Evolutionary conservation across 2,329 filamentous ascomycete genomes (phyloP), one percentile per base, ranked within the genome.

Genomic region (Neofusicoccum sp.): DNA sequence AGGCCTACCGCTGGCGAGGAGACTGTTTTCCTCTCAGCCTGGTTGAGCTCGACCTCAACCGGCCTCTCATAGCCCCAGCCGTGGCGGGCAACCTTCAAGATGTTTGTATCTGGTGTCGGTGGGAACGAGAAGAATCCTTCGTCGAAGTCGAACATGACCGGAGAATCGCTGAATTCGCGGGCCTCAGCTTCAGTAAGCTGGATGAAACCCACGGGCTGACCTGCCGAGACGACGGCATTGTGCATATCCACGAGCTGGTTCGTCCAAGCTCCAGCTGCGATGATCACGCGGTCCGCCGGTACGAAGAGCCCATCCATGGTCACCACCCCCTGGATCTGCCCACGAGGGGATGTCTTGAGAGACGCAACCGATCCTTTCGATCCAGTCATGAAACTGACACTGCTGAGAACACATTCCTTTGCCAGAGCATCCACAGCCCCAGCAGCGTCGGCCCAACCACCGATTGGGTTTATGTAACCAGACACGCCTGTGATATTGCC

Each of bases 61-160:
- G 40, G 40, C 20, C 64, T 41, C 59, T 70, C 3, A 70, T 90
- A 91, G 26, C 89, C 89, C 68, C 85, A 89, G 7, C 82, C 82
- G 76, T 91, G 89, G 1, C 87, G 80, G 5, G 86, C 88, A 61
- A 90, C 78, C 73, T 91, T 91, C 65, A 91, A 80, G n/a, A 86
- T 62, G 30, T 80, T 75, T 2, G 77, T 73, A 6, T 78, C 75
- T 0, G 75, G 74, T 0, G 75, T 78, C 0, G 83, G 82, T 14
- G 83, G 83, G 62, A 85, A 84, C 54, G 80, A 77, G 65, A 85
- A 85, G 44, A 82, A 79, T 3, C 83, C 81, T 65, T 6, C 69
- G 16, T 65, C 66, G 44, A 69, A 69, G 38, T 70, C 68, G 12
- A 67, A 63, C 56, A 66, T 68, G 11, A 68, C 59, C 4, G 63